Conservation (phyloP, 495 filamentous ascomycete genomes). For the Cetradonia linearis region DNA sequence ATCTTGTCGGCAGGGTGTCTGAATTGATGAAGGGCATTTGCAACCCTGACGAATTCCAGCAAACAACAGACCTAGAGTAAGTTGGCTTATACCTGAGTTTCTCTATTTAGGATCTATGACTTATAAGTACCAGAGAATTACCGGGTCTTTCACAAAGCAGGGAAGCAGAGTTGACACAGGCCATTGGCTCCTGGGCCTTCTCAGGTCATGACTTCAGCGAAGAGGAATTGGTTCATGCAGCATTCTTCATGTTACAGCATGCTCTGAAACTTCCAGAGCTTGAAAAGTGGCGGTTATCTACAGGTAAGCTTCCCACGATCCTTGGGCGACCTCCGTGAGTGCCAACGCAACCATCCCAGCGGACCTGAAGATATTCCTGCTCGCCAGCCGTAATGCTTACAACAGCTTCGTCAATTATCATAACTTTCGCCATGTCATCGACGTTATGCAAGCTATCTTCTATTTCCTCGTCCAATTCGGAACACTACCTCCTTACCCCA, state of each 20-base stretch:
- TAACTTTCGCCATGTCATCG: conserved; percentile 94
- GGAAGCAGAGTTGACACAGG: conserved; percentile 53
- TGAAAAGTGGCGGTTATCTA: conserved; percentile 63
- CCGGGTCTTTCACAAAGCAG: conserved; percentile 35
- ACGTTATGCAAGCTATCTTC: conserved; percentile 91
- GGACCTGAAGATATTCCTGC: conserved; percentile 66
- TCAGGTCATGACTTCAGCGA: conserved; percentile 80
- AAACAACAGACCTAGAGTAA: conserved; percentile 37
- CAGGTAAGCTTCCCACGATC: conserved; percentile 42
- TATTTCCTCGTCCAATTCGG: conserved; percentile 80
- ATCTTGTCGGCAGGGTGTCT: conserved; percentile 49
- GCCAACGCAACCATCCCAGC: conserved; percentile 28
- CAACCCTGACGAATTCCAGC: conserved; percentile 52
- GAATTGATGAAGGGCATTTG: conserved; percentile 88
- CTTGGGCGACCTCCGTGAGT: not conserved
- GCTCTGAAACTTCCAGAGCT: conserved; percentile 74
- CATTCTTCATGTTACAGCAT: conserved; percentile 79
- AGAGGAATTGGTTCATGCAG: conserved; percentile 74
- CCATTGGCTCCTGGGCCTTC: conserved; percentile 77
- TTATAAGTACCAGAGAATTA: conserved; percentile 10
- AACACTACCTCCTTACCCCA: conserved; percentile 57
- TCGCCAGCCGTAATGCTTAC: conserved; percentile 78
- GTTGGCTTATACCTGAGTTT: not conserved
- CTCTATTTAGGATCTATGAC: too few relatives aligned
- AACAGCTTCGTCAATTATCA: conserved; percentile 96